phyloP scores from a whole-genome alignment of 2,329 filamentous ascomycete species.

The Monilinia laxa region DNA sequence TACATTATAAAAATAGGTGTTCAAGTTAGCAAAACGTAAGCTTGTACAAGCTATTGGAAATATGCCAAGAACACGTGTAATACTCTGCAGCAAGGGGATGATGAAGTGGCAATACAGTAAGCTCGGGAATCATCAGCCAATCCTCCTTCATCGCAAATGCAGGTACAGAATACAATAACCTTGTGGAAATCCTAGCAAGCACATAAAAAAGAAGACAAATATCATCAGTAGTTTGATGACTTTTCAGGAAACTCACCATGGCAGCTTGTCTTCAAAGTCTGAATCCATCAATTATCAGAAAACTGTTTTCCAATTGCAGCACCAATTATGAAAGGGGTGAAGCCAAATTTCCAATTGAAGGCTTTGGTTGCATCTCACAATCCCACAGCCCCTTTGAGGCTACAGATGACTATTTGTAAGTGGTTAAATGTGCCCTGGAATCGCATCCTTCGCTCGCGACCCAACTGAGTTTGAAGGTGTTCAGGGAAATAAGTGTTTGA shows the following conservation, averaged over 20 bases:
- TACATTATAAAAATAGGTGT: conserved; percentile 9
- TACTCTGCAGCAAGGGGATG: background rate
- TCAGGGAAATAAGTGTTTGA: conserved; percentile 4
- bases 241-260: conserved; percentile 1
- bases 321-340: conserved; percentile 16
- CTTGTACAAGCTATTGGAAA: conserved; percentile 4
- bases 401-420: background rate
- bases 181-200: background rate
- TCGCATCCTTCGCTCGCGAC: conserved; percentile 20
- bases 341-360: conserved; percentile 10
- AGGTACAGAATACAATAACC: conserved; percentile 5
- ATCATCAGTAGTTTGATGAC: background rate
- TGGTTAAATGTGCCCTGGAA: conserved; percentile 5
- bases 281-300: background rate
- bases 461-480: conserved; percentile 15
- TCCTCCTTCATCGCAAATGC: conserved; percentile 21
- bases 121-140: conserved; percentile 14
- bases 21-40: conserved; percentile 8
- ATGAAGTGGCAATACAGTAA: conserved; percentile 10
- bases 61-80: conserved; percentile 4
- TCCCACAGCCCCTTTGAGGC: conserved; percentile 18
- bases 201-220: background rate
- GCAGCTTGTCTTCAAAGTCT: background rate
- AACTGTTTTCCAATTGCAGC: background rate
- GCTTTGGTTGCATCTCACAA: conserved; percentile 23